These are phyloP conservation scores for Aspergillus nanangensis DNA, from an alignment of 495 filamentous ascomycete species.

Conservation along the genomic window DNA sequence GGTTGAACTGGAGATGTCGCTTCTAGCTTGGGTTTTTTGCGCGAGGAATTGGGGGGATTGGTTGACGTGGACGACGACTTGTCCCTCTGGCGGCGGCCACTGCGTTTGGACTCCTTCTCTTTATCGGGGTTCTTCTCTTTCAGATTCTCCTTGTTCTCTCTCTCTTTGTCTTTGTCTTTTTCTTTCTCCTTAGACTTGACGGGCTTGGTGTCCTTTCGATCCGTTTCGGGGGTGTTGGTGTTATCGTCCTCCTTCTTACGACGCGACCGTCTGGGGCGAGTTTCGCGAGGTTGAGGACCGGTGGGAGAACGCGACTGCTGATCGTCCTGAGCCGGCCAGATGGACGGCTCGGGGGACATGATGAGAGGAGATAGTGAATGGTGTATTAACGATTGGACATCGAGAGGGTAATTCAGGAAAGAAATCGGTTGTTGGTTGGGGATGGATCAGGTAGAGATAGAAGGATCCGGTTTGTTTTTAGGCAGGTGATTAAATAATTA, in stretches of 20 bases:
- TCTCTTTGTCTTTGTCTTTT: conserved; percentile 22
- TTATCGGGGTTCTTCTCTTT: conserved; percentile 21
- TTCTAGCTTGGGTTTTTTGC: conserved; percentile 47
- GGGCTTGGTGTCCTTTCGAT: conserved; percentile 18
- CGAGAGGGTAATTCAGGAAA: too few relatives aligned
- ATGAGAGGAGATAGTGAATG: conserved; percentile 9
- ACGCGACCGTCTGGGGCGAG: conserved; percentile 38
- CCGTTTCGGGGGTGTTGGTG: too few relatives aligned
- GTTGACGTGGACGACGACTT: conserved; percentile 28
- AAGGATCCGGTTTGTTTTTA: too few relatives aligned
- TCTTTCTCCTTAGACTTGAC: conserved; percentile 22
- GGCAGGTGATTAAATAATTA: too few relatives aligned
- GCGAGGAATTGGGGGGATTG: conserved; percentile 17
- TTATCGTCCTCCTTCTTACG: conserved; percentile 42
- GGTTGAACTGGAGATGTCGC: conserved; percentile 17
- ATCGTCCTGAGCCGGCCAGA: conserved; percentile 19
- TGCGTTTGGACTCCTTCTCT: conserved; percentile 13
- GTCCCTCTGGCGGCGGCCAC: conserved; percentile 21
- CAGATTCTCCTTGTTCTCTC: conserved; percentile 16
- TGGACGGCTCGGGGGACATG: conserved; percentile 22
- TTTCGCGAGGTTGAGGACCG: conserved; percentile 9
- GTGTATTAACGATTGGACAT: too few relatives aligned
- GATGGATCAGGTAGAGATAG: too few relatives aligned
- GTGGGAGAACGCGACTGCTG: conserved; percentile 12
- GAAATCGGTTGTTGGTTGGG: too few relatives aligned